Evolutionary conservation across 2,329 filamentous ascomycete species (phyloP).

Genomic region (Laburnicola sp.): DNA sequence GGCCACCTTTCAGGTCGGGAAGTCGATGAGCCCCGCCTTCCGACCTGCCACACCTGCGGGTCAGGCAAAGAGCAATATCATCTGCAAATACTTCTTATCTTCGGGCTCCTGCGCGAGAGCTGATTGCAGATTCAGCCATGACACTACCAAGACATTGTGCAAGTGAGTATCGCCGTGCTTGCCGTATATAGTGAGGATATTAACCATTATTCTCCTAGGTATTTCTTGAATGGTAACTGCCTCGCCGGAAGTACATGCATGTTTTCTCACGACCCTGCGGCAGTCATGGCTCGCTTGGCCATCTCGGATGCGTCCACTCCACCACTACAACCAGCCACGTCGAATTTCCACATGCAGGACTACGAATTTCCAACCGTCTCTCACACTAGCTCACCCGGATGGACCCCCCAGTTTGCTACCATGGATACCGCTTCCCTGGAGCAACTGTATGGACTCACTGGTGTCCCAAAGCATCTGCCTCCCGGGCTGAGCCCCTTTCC

Average conservation of each 20-base stretch:
- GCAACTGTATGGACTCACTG: constrained; percentile 45
- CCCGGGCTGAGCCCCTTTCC: constrained; percentile 69
- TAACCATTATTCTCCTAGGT: constrained; percentile 59
- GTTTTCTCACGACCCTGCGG: constrained; percentile 93
- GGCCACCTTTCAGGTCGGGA: constrained; percentile 77
- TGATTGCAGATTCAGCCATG: constrained; percentile 96
- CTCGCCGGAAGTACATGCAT: constrained; percentile 91
- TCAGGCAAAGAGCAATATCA: constrained; percentile 79
- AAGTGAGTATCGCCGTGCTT: constrained; percentile 67
- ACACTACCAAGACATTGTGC: constrained; percentile 94
- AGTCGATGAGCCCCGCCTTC: constrained; percentile 75
- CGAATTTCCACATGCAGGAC: constrained; percentile 78
- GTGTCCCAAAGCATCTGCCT: constrained; percentile 58
- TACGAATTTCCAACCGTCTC: constrained; percentile 81
- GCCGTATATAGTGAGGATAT: constrained; percentile 14
- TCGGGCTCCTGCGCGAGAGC: constrained; percentile 94
- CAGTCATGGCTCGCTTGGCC: constrained; percentile 78
- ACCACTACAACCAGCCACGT: constrained; percentile 63
- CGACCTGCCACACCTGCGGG: constrained; percentile 76
- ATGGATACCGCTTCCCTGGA: constrained; percentile 49
- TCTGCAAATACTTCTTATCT: constrained; percentile 96
- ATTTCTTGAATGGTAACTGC: constrained; percentile 95
- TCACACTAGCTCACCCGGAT: constrained; percentile 49
- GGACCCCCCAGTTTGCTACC: constrained; percentile 43
- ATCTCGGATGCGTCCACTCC: constrained; percentile 70